Conservation (phyloP, 306 rosid genomes). For the Quercus alba region DNA sequence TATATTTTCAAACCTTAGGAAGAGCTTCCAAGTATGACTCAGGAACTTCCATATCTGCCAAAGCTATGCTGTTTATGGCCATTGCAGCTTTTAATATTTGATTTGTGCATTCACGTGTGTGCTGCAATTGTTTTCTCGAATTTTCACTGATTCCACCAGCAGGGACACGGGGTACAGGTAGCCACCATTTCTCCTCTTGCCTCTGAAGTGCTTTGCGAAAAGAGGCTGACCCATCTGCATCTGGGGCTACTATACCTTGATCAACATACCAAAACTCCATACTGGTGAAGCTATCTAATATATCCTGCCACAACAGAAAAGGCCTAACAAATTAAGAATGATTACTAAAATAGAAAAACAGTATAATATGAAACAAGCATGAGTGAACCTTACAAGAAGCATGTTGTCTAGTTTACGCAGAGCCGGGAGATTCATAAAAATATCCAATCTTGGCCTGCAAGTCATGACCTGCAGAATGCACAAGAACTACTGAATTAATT, state of each 20-base stretch:
- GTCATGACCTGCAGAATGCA: slow-evolving; percentile 50
- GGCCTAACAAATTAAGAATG: slow-evolving; percentile 4
- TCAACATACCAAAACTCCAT: slow-evolving; percentile 96
- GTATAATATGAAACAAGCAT: not conserved
- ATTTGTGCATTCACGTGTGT: slow-evolving; percentile 72
- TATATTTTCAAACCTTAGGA: slow-evolving; percentile 55
- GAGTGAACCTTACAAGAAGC: slow-evolving; percentile 42
- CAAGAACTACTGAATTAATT: not conserved
- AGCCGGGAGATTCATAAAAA: slow-evolving; percentile 54
- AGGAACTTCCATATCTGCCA: slow-evolving; percentile 89
- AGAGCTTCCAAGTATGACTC: slow-evolving; percentile 79
- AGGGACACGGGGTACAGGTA: slow-evolving; percentile 88
- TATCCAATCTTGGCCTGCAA: slow-evolving; percentile 54
- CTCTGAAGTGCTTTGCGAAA: slow-evolving; percentile 70
- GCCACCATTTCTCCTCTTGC: slow-evolving; percentile 99
- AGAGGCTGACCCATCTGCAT: slow-evolving; percentile 74
- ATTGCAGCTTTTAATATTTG: slow-evolving; percentile 85
- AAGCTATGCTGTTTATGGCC: slow-evolving; percentile 76
- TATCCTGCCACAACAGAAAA: slow-evolving; percentile 45
- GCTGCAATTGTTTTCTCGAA: slow-evolving; percentile 76
- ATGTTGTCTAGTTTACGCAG: slow-evolving; percentile 50
- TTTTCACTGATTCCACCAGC: slow-evolving; percentile 66
- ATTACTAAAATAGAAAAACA: not conserved
- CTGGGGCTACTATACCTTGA: slow-evolving; percentile 78
- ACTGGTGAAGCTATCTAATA: slow-evolving; percentile 58